A percentile compares a stretch with the other conserved stretches of the same genome.
Evolutionary conservation across 176 grass and related monocot species (phyloP).

Genomic region (Chloris gayana): DNA sequence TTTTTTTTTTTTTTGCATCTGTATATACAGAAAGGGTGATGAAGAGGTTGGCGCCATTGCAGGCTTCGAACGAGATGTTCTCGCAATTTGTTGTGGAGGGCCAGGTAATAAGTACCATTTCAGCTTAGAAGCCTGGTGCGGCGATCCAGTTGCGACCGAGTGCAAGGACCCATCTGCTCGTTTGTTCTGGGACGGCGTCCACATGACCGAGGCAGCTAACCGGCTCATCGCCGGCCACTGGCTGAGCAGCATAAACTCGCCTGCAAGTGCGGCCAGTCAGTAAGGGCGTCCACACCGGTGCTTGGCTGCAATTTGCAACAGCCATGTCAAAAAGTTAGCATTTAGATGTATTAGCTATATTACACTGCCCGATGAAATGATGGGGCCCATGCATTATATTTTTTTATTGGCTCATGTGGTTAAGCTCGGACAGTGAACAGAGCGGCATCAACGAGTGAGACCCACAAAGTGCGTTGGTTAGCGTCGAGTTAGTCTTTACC

Average conservation of each 20-base stretch:
- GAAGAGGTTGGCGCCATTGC: neutral
- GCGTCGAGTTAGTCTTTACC: too few relatives aligned
- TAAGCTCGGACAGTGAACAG: too few relatives aligned
- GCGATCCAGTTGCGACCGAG: neutral
- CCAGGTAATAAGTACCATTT: constrained; percentile 16
- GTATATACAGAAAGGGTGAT: neutral
- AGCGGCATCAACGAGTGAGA: too few relatives aligned
- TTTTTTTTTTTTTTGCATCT: neutral
- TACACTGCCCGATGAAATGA: too few relatives aligned
- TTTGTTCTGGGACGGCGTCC: constrained; percentile 33
- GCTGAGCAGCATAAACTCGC: neutral
- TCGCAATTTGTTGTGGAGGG: constrained; percentile 34
- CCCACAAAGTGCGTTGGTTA: too few relatives aligned
- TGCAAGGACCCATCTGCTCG: constrained; percentile 34
- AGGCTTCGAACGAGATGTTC: constrained; percentile 34
- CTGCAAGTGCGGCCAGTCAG: neutral
- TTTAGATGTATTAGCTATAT: too few relatives aligned
- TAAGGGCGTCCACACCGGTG: too few relatives aligned
- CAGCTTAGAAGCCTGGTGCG: neutral
- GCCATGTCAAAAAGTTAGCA: too few relatives aligned
- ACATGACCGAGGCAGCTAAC: constrained; percentile 43
- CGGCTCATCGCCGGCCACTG: constrained; percentile 27
- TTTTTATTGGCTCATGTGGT: too few relatives aligned
- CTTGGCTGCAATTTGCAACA: too few relatives aligned
- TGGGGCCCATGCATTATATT: too few relatives aligned